These are phyloP conservation scores for Simmondsia chinensis DNA, from an alignment of 148 eudicot species.

Conservation along the genomic window DNA sequence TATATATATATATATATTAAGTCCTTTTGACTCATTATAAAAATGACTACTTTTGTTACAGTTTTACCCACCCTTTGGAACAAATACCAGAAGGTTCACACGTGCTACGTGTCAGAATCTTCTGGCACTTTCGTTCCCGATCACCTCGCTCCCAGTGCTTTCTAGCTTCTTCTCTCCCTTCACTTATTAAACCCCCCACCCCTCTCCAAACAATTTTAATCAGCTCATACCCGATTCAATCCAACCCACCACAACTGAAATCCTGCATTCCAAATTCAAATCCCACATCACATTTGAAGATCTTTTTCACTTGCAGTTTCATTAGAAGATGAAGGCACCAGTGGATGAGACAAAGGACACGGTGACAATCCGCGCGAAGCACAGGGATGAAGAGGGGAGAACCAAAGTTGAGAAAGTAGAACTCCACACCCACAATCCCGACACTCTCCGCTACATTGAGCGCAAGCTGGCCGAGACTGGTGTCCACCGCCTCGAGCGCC, in stretches of 20 bases:
- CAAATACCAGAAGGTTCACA: no score
- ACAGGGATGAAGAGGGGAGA: conserved; percentile 45
- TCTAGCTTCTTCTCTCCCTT: conserved; percentile 10
- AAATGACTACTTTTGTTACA: no score
- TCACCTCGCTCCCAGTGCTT: background rate
- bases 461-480: conserved; percentile 62
- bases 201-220: no score
- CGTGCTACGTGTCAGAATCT: conserved; percentile 12
- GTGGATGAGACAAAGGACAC: conserved; percentile 26
- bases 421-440: conserved; percentile 20
- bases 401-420: conserved; percentile 34
- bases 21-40: no score
- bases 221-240: no score
- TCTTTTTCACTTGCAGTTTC: background rate
- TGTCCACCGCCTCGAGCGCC: conserved; percentile 51
- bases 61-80: no score
- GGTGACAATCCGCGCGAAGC: conserved; percentile 28
- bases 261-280: background rate
- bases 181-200: background rate
- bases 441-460: conserved; percentile 36
- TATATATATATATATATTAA: no score
- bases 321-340: conserved; percentile 4
- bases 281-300: background rate
- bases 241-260: no score
- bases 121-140: conserved; percentile 11